Evolutionary conservation across 1,284 basidiomycete genomes (phyloP).

Genomic region (Sanghuangporus weigelae): DNA sequence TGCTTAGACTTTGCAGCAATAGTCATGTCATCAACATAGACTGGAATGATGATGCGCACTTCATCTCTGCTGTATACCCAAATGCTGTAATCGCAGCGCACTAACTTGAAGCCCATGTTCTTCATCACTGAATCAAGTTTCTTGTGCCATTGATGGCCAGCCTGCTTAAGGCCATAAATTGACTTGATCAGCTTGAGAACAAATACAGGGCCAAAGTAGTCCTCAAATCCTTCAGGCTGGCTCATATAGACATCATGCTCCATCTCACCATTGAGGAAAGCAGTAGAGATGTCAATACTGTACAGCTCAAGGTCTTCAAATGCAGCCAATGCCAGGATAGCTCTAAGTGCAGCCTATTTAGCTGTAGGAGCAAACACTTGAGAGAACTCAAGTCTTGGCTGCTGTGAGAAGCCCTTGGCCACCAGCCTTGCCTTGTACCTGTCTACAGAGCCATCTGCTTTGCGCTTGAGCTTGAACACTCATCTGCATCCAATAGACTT

Average conservation of each 20-base stretch:
- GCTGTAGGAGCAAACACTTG: conserved; percentile 35
- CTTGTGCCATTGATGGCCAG: conserved; percentile 23
- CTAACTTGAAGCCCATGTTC: too few species aligned
- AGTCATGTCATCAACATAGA: conserved; percentile 16
- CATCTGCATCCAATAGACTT: too few species aligned
- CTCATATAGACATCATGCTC: conserved; percentile 31
- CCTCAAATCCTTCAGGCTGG: conserved; percentile 27
- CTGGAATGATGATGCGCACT: not conserved
- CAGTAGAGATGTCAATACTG: conserved; percentile 32
- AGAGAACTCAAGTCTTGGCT: too few species aligned
- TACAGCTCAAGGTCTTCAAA: conserved; percentile 25
- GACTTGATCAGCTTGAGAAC: conserved; percentile 19
- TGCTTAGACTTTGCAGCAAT: not conserved
- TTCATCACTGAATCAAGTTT: not conserved
- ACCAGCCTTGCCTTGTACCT: too few species aligned
- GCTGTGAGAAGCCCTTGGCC: too few species aligned
- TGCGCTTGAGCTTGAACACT: too few species aligned
- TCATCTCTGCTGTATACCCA: conserved; percentile 19
- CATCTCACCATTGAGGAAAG: conserved; percentile 29
- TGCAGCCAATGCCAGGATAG: conserved; percentile 9
- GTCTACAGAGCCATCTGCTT: too few species aligned
- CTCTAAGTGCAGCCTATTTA: conserved; percentile 26
- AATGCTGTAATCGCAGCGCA: too few species aligned
- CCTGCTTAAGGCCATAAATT: conserved; percentile 22
- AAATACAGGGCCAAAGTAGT: conserved; percentile 12